Evolutionary conservation across 306 rosid genomes (phyloP).

Genomic region (Oemleria cerasiformis): DNA sequence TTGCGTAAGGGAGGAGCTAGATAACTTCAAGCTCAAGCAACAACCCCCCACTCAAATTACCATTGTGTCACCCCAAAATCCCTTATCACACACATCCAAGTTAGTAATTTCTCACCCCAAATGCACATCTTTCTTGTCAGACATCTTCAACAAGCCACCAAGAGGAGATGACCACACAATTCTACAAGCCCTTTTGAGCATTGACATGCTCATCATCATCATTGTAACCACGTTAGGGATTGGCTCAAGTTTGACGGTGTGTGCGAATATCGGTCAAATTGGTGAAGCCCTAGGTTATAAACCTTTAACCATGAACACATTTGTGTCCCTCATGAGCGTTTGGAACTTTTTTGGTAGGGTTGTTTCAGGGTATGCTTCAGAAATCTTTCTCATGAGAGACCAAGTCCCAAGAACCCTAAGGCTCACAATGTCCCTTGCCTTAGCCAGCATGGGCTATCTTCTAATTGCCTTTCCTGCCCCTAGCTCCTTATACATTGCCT

Average conservation of each 20-base stretch:
- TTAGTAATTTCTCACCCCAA: background rate
- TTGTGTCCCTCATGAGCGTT: slow-evolving; percentile 25
- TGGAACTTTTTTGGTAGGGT: slow-evolving; percentile 26
- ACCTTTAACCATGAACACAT: slow-evolving; percentile 7
- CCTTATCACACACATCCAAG: too few relatives aligned
- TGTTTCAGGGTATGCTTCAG: slow-evolving; percentile 15
- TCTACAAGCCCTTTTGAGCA: slow-evolving; percentile 31
- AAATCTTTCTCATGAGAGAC: slow-evolving; percentile 11
- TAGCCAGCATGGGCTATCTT: slow-evolving; percentile 23
- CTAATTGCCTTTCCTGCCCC: slow-evolving; percentile 15
- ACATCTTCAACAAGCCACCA: slow-evolving; percentile 25
- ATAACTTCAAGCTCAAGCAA: slow-evolving; percentile 5
- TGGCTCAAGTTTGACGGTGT: slow-evolving; percentile 35
- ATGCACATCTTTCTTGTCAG: slow-evolving; percentile 18
- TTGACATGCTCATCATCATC: slow-evolving; percentile 35
- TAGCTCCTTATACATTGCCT: slow-evolving; percentile 22
- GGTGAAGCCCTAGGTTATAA: slow-evolving; percentile 11
- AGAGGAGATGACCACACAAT: slow-evolving; percentile 40
- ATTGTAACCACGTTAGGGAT: slow-evolving; percentile 19
- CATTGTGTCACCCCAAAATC: background rate
- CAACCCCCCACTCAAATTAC: background rate
- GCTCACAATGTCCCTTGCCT: background rate
- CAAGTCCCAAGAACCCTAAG: slow-evolving; percentile 22
- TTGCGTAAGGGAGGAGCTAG: slow-evolving; percentile 23
- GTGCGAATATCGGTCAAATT: slow-evolving; percentile 29